These are phyloP conservation scores for Pseudogymnoascus sp. DNA, from an alignment of 2,329 filamentous ascomycete genomes.

Conservation along the genomic window DNA sequence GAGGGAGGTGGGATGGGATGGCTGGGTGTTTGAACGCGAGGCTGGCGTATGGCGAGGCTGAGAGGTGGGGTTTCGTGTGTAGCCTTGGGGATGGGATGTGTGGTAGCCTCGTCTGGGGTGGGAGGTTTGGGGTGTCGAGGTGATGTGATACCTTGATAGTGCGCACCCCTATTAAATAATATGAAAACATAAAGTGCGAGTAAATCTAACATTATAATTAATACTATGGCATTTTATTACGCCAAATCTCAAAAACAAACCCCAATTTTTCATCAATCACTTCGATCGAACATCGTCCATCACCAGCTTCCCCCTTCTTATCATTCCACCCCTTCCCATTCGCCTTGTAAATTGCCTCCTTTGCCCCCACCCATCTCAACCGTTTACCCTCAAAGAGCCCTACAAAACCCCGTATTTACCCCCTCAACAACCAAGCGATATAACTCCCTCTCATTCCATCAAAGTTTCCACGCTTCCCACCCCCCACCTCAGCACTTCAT, in stretches of 20 bases:
- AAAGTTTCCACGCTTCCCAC: conserved; percentile 34
- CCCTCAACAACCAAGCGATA: conserved; percentile 32
- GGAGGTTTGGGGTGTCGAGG: not conserved
- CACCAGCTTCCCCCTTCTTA: not conserved
- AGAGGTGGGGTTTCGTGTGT: not conserved
- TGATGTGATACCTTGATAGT: not conserved
- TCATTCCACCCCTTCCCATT: conserved; percentile 15
- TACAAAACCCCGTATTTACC: conserved; percentile 34
- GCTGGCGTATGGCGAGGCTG: not conserved
- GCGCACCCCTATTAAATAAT: not conserved
- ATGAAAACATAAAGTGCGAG: not conserved
- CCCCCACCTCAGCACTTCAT: conserved; percentile 35
- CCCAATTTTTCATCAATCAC: not conserved
- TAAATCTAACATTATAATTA: not conserved
- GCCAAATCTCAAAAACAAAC: not conserved
- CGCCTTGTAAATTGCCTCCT: conserved; percentile 27
- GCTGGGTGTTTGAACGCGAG: not conserved
- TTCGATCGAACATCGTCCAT: not conserved
- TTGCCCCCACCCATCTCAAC: conserved; percentile 32
- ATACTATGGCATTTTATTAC: not conserved
- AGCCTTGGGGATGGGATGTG: not conserved
- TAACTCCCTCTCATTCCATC: conserved; percentile 31
- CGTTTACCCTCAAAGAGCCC: conserved; percentile 34
- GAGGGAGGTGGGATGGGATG: not conserved
- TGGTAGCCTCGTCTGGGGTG: not conserved